Evolutionary conservation across 176 grass and related monocot genomes (phyloP), one percentile per base, ranked within the genome.

Genomic region (Cenchrus fungigraminus): DNA sequence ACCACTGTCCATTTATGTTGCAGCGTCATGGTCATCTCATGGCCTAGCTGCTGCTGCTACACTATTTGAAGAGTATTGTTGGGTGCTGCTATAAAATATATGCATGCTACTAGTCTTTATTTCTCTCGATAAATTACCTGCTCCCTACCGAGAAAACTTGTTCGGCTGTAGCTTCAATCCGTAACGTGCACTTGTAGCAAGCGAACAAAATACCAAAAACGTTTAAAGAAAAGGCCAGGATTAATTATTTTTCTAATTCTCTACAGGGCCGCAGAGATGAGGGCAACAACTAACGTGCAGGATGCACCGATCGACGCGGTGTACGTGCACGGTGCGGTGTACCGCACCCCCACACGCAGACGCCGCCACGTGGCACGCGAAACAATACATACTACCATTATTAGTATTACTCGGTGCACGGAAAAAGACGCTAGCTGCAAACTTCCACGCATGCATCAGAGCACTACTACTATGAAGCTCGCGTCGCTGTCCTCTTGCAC

Each of bases 331-430:
- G 57, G 20, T 60, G 57, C 57, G 16, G 34, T 45, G 29, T 37
- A 40, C n/a, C 22, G 11, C n/a, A 3, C 34, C 15, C 22, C 40
- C 8, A 76, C 65, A 65, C 37, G 37, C 37, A 40, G 37, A 40
- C 37, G 47, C 57, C 15, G 79, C 56, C 83, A 86, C 79, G 79
- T 86, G 79, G 45, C 72, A 51, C 56, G 5, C n/a, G 42, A 37
- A 17, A 42, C 40, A 46, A 46, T 59, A 10, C 22, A 40, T 40
- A 4, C 3, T 40, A 4, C 3, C 37, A 40, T 40, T 28, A 10
- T 13, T 32, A 29, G 6, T 45, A 46, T 14, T 51, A 9, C 31
- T 61, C 59, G 45, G 61, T 66, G 37, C 73, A 58, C 62, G n/a
- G 14, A 55, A 65, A 55, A 78, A 2, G 22, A 65, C 6, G 25